Evolutionary conservation across 2,329 filamentous ascomycete genomes (phyloP).

Genomic region (Sclerotinia minor): DNA sequence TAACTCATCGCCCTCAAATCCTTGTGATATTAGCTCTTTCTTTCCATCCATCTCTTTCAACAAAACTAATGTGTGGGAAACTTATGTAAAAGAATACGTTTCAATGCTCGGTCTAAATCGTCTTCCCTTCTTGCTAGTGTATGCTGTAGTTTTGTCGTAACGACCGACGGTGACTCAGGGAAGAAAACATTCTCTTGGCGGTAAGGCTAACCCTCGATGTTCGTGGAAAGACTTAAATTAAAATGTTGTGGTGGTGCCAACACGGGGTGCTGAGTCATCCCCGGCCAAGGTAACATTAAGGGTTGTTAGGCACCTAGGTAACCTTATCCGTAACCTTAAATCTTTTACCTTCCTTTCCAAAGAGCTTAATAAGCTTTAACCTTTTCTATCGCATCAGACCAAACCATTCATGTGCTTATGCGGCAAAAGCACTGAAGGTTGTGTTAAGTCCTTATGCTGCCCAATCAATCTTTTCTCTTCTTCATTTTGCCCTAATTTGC

Average conservation of each 20-base stretch:
- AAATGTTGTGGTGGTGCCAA: no score
- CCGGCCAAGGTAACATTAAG: background rate
- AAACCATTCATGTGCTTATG: background rate
- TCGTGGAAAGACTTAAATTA: no score
- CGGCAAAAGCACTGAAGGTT: background rate
- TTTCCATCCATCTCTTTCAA: no score
- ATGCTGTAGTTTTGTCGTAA: background rate
- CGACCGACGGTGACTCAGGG: background rate
- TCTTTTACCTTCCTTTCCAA: no score
- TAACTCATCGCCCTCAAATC: no score
- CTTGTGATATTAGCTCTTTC: no score
- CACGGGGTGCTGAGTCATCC: constrained; percentile 2
- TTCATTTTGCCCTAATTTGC: background rate
- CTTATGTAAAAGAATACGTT: background rate
- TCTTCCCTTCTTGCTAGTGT: background rate
- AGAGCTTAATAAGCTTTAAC: no score
- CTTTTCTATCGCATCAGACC: no score
- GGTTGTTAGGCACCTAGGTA: no score
- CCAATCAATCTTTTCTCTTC: background rate
- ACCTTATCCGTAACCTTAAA: no score
- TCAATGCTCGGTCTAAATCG: background rate
- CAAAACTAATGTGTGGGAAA: background rate
- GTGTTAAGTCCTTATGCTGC: background rate
- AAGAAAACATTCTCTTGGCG: background rate
- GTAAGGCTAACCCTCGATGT: background rate